phyloP scores from a whole-genome alignment of 139 green algal species.

The Picochlorum sp. region DNA sequence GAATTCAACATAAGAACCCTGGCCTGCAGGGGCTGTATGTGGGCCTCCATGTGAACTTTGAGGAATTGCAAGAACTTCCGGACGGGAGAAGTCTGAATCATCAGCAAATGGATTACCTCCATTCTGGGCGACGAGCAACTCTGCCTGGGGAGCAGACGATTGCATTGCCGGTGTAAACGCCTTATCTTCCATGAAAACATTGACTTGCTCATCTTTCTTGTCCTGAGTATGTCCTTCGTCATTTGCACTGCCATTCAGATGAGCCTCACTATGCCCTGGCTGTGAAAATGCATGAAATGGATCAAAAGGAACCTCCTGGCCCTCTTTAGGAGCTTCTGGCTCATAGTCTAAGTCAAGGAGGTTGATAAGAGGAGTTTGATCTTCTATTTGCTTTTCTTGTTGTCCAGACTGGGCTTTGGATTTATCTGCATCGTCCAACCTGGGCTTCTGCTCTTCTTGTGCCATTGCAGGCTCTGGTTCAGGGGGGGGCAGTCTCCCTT shows the following conservation, averaged over 20 bases:
- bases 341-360: background rate
- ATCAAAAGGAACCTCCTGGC: background rate
- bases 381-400: background rate
- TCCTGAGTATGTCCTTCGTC: background rate
- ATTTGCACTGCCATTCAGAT: too few species aligned
- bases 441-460: background rate
- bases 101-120: background rate
- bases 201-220: background rate
- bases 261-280: too few species aligned
- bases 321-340: background rate
- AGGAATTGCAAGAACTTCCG: background rate
- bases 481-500: constrained; percentile 1
- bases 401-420: too few species aligned
- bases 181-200: background rate
- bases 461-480: background rate
- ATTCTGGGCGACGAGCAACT: background rate
- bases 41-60: background rate
- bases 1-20: too few species aligned
- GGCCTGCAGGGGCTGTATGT: background rate
- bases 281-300: background rate
- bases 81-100: background rate
- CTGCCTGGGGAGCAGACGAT: background rate
- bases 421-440: too few species aligned
- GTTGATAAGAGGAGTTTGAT: background rate
- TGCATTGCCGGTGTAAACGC: background rate